phyloP scores from a whole-genome alignment of 208 protist genomes.

The Crithidia expoeki region DNA sequence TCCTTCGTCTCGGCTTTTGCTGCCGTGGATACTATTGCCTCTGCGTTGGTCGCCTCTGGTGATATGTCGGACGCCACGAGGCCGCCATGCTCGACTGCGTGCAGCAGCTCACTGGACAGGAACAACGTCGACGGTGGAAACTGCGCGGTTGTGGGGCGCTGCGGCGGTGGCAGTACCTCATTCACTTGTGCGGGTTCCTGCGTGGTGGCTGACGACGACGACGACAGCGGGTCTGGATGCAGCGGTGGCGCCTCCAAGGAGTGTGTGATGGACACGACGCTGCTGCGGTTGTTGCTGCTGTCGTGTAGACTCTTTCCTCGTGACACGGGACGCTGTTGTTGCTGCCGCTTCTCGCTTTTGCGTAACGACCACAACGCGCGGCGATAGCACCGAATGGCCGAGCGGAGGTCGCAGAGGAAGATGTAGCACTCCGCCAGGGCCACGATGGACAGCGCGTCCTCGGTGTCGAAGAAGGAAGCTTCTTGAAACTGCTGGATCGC shows the following conservation, averaged over 20 bases:
- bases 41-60: not conserved
- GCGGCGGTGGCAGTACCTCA: not conserved
- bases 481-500: slow-evolving; percentile 76
- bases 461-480: slow-evolving; percentile 72
- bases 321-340: not conserved
- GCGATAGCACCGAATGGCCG: slow-evolving; percentile 81
- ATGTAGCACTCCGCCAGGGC: slow-evolving; percentile 85
- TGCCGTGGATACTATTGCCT: not conserved
- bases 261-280: not conserved
- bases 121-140: not conserved
- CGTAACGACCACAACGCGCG: slow-evolving; percentile 76
- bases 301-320: not conserved
- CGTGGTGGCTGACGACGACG: not conserved
- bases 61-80: too few relatives aligned
- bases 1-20: not conserved
- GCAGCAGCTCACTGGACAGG: not conserved
- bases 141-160: slow-evolving; percentile 17
- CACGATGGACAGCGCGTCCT: slow-evolving; percentile 74
- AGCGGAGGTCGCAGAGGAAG: slow-evolving; percentile 81
- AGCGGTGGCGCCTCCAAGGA: not conserved
- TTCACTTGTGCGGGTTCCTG: not conserved
- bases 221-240: not conserved
- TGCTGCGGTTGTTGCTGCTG: not conserved
- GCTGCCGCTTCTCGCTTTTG: slow-evolving; percentile 14
- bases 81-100: not conserved